These are phyloP conservation scores for Rhododendron simsii DNA, from an alignment of 148 eudicot genomes.

Conservation along the genomic window DNA sequence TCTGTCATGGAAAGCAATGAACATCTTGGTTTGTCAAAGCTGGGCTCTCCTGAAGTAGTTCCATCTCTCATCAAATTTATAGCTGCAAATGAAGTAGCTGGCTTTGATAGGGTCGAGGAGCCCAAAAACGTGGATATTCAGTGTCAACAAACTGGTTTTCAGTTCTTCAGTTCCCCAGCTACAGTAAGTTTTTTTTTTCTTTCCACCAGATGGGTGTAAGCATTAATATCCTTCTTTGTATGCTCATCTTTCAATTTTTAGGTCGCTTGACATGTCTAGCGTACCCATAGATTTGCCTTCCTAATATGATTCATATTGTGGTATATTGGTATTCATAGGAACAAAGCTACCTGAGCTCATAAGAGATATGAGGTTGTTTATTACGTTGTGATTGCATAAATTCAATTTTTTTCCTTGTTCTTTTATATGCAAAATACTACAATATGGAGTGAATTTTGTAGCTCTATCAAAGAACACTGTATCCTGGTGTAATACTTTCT, in stretches of 20 bases:
- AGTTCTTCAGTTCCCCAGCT: constrained; percentile 6
- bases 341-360: background rate
- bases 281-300: background rate
- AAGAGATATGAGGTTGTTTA: background rate
- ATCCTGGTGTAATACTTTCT: constrained; percentile 2
- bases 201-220: background rate
- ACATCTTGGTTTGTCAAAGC: constrained; percentile 7
- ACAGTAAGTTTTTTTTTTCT: constrained; percentile 17
- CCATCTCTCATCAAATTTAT: constrained; percentile 55
- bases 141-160: constrained; percentile 7
- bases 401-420: background rate
- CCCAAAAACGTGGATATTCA: constrained; percentile 13
- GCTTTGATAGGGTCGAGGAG: constrained; percentile 45
- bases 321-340: background rate
- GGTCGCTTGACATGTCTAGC: background rate
- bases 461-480: background rate
- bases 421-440: background rate
- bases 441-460: background rate
- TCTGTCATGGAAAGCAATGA: constrained; percentile 39
- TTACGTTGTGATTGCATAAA: background rate
- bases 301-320: background rate
- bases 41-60: constrained; percentile 24
- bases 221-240: background rate
- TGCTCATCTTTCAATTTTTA: background rate
- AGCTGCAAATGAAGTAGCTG: constrained; percentile 37